Evolutionary conservation across 768 basidiomycete species (phyloP), one percentile per base, ranked within the genome.

Genomic region (Lentinula lateritia): DNA sequence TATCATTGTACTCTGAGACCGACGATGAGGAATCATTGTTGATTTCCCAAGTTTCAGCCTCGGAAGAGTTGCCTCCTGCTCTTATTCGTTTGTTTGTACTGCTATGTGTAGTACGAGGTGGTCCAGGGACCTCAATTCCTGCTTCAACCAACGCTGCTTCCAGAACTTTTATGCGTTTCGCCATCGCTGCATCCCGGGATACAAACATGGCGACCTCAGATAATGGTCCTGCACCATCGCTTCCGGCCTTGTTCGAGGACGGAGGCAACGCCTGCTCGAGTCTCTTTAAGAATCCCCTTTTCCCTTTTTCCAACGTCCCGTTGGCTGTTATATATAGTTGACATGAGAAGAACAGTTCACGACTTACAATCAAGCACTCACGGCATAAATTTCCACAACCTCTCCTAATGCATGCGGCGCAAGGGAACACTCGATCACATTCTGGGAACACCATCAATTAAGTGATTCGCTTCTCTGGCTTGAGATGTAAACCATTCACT

Each of bases 381-480:
- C 55, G 78, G 63, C 78, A 79, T 18, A 79, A 69, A 38, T 71
- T 68, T 20, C 75, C 69, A 64, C 78, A 79, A 43, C 78, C 78
- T 20, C 78, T 68, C 20, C 77, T 66, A 12, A 77, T 70, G 63
- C 78, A 79, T 3, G 77, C 73, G 35, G 74, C 69, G 60, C 78
- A 79, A 16, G 78, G 78, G 52, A 79, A 75, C 36, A 65, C 45
- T 38, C 78, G 70, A 60, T 78, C 75, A 61, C 78, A 79, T 36
- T 28, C 66, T 65, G 38, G 50, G 13, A 50, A 2, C 23, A n/a
- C 28, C 45, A 41, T 34, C 28, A 28, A 28, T 28, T 28, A 39
- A 28, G 42, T 42, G 42, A 55, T 35, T 34, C 15, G 32, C 8
- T 43, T 61, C 10, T 10, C 38, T 16, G 28, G n/a, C 10, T 35